Evolutionary conservation across 495 filamentous ascomycete species (phyloP).

Genomic region (Aspergillus cristatus): DNA sequence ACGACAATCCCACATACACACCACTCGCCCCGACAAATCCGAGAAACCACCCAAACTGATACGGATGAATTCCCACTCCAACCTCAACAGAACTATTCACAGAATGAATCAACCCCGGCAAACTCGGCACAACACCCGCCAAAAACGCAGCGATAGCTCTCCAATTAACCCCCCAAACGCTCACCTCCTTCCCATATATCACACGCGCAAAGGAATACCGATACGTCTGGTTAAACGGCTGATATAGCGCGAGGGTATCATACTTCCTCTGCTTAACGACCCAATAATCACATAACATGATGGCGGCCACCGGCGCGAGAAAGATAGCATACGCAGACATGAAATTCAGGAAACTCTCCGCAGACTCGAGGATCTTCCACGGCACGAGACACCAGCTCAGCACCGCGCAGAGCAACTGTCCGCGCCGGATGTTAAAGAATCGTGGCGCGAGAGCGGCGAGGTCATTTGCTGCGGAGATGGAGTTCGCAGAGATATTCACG

Average conservation of each 20-base stretch:
- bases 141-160: slow-evolving; percentile 55
- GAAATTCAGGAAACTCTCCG: slow-evolving; percentile 49
- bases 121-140: slow-evolving; percentile 49
- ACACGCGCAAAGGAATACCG: slow-evolving; percentile 37
- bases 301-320: slow-evolving; percentile 58
- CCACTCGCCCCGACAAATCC: slow-evolving; percentile 40
- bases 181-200: too few relatives aligned
- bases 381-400: slow-evolving; percentile 53
- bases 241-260: slow-evolving; percentile 46
- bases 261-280: slow-evolving; percentile 50
- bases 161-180: slow-evolving; percentile 54
- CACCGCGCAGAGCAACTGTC: slow-evolving; percentile 51
- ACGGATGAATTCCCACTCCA: slow-evolving; percentile 40
- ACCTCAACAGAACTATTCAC: slow-evolving; percentile 37
- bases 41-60: slow-evolving; percentile 48
- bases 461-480: slow-evolving; percentile 56
- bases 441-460: slow-evolving; percentile 49
- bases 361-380: slow-evolving; percentile 54
- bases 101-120: slow-evolving; percentile 49
- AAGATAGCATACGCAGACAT: slow-evolving; percentile 60
- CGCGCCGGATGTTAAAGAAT: slow-evolving; percentile 53
- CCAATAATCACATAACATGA: slow-evolving; percentile 63
- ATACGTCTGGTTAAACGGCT: slow-evolving; percentile 28
- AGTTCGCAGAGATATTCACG: slow-evolving; percentile 57
- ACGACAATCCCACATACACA: slow-evolving; percentile 35